Evolutionary conservation across 495 filamentous ascomycete species (phyloP).

Genomic region (Xylaria sp.): DNA sequence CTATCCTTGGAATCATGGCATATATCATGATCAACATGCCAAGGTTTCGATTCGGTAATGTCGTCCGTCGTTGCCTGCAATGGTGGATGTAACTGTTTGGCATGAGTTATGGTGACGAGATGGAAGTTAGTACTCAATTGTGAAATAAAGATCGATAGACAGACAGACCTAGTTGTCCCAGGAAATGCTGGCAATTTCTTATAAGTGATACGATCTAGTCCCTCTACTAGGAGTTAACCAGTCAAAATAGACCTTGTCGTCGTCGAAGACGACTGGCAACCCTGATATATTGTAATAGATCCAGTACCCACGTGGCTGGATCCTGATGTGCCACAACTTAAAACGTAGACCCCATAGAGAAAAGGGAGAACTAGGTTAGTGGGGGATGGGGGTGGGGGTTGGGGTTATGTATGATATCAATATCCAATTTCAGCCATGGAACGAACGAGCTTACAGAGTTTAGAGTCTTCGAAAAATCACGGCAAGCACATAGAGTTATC

Average conservation of each 20-base stretch:
- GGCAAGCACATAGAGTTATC: not conserved
- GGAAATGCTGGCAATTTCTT: not conserved
- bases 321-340: not conserved
- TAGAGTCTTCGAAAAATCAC: not conserved
- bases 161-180: not conserved
- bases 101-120: not conserved
- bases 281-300: not conserved
- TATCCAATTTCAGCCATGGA: not conserved
- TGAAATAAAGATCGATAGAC: not conserved
- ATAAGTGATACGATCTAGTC: not conserved
- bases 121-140: not conserved
- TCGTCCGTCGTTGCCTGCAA: not conserved
- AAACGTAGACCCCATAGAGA: too few species aligned
- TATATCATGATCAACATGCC: not conserved
- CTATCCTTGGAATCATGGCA: not conserved
- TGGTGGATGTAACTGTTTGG: not conserved
- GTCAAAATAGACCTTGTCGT: not conserved
- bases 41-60: not conserved
- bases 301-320: not conserved
- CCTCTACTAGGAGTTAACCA: not conserved
- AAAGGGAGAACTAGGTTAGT: too few species aligned
- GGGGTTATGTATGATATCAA: not conserved
- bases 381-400: too few species aligned
- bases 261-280: not conserved
- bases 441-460: not conserved